Evolutionary conservation across 352 stramenopile genomes (phyloP).

Genomic region (Blastocystis sp.): DNA sequence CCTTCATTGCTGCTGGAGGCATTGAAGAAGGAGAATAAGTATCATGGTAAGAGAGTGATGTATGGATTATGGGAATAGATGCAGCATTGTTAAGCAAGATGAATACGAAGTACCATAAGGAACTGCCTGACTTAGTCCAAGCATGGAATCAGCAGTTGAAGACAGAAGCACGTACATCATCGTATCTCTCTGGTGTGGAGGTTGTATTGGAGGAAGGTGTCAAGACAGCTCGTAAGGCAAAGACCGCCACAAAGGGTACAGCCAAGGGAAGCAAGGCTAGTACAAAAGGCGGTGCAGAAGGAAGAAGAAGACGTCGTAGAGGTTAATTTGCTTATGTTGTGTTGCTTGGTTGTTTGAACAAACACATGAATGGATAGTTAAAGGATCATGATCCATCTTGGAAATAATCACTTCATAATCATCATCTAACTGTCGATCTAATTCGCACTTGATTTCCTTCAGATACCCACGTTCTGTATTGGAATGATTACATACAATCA

Average conservation of each 20-base stretch:
- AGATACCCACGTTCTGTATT: conserved; percentile 71
- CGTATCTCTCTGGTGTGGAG: conserved; percentile 29
- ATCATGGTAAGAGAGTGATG: background rate
- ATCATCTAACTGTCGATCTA: conserved; percentile 43
- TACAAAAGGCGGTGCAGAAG: background rate
- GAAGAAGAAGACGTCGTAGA: conserved; percentile 53
- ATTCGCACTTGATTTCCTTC: background rate
- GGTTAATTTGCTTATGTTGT: conserved; percentile 1
- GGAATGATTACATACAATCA: conserved; percentile 70
- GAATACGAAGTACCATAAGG: conserved; percentile 65
- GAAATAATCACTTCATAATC: conserved; percentile 34
- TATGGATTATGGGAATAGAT: background rate
- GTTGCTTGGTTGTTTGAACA: background rate
- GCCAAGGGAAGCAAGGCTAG: background rate
- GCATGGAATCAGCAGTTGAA: conserved; percentile 63
- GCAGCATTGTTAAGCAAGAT: conserved; percentile 44
- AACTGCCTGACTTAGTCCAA: conserved; percentile 41
- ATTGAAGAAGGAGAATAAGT: conserved; percentile 61
- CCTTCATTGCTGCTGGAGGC: conserved; percentile 38
- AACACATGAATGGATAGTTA: conserved; percentile 20
- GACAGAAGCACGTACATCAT: background rate
- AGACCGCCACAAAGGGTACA: background rate
- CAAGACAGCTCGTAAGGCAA: background rate
- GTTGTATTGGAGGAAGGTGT: conserved; percentile 50
- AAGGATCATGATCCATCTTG: conserved; percentile 64